Evolutionary conservation across 768 basidiomycete genomes (phyloP).

Genomic region (Mycena chlorophos): DNA sequence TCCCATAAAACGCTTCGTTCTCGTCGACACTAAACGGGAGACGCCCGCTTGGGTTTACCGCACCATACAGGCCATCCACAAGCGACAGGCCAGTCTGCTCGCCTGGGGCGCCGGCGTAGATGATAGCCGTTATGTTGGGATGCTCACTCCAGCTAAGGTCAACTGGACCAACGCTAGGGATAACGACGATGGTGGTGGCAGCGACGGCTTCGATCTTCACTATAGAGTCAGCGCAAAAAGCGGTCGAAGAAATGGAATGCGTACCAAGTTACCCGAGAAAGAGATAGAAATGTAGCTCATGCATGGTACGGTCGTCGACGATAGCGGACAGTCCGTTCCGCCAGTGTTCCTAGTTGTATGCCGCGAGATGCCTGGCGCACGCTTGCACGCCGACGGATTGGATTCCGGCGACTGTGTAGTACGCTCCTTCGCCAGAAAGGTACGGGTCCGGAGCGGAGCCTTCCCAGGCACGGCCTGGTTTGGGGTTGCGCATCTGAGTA

Average conservation of each 20-base stretch:
- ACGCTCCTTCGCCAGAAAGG: constrained; percentile 60
- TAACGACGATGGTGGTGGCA: constrained; percentile 78
- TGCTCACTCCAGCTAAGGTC: constrained; percentile 71
- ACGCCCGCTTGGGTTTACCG: constrained; percentile 72
- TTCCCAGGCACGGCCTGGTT: constrained; percentile 52
- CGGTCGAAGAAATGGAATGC: constrained; percentile 13
- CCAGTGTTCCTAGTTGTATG: constrained; percentile 55
- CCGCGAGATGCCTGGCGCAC: constrained; percentile 53
- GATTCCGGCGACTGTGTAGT: constrained; percentile 58
- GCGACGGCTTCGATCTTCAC: constrained; percentile 56
- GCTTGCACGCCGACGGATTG: constrained; percentile 63
- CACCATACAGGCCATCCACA: constrained; percentile 75
- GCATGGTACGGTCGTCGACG: constrained; percentile 58
- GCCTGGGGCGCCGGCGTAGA: constrained; percentile 57
- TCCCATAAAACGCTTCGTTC: constrained; percentile 14
- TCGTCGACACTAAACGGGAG: constrained; percentile 75
- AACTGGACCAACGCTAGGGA: constrained; percentile 76
- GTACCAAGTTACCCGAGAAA: constrained; percentile 49
- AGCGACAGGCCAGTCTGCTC: constrained; percentile 80
- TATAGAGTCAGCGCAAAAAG: background rate
- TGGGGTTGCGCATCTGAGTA: constrained; percentile 51
- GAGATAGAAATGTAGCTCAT: constrained; percentile 54
- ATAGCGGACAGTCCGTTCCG: constrained; percentile 46
- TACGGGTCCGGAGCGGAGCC: constrained; percentile 64
- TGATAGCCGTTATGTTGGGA: constrained; percentile 58